Evolutionary conservation across 202 grass and related monocot species (phyloP).

Genomic region (Zoysia matrella): DNA sequence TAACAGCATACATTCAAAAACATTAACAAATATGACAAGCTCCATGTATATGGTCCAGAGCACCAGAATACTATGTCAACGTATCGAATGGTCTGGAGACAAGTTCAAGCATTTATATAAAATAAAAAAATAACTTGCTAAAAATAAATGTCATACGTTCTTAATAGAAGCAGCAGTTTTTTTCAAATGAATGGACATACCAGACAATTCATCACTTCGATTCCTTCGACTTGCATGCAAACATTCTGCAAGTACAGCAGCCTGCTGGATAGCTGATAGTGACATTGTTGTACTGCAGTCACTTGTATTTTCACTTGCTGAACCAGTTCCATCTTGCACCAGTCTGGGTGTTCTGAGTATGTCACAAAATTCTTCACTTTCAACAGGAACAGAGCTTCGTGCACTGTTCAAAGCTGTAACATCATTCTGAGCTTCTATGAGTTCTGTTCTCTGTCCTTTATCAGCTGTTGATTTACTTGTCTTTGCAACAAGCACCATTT

Average conservation of each 20-base stretch:
- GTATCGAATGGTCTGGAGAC: too few relatives aligned
- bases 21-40: background rate
- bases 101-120: background rate
- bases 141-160: background rate
- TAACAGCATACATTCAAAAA: constrained; percentile 1
- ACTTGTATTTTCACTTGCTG: constrained; percentile 45
- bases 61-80: constrained; percentile 19
- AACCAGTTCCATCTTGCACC: constrained; percentile 50
- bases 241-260: constrained; percentile 87
- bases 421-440: constrained; percentile 40
- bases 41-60: background rate
- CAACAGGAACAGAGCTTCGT: constrained; percentile 48
- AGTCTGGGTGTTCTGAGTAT: constrained; percentile 79
- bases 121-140: background rate
- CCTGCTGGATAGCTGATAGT: constrained; percentile 75
- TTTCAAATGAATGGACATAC: constrained; percentile 52
- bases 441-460: constrained; percentile 21
- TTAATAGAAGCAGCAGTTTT: background rate
- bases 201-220: constrained; percentile 86
- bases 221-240: constrained; percentile 69
- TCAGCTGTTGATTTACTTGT: constrained; percentile 48
- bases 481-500: constrained; percentile 91
- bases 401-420: constrained; percentile 45
- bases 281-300: constrained; percentile 47
- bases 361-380: constrained; percentile 81